These are phyloP conservation scores for Datura wrightii DNA, from an alignment of 257 asterid genomes.

Conservation along the genomic window DNA sequence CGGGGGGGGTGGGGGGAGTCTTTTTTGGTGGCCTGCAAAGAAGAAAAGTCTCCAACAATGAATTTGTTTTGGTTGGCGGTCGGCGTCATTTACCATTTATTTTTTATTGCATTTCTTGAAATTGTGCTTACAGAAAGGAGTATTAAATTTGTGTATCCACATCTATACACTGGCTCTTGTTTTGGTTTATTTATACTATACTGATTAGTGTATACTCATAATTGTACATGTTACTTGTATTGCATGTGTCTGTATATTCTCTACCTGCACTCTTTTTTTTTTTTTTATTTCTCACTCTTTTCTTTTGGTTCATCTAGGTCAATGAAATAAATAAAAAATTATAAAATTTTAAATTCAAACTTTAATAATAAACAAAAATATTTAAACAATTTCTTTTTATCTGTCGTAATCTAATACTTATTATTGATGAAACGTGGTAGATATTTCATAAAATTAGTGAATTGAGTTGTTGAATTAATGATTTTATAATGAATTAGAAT, in stretches of 20 bases:
- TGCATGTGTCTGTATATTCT: neutral
- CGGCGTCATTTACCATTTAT: constrained; percentile 60
- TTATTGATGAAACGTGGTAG: too few species aligned
- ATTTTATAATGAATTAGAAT: too few species aligned
- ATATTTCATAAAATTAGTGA: too few species aligned
- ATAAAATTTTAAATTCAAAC: too few species aligned
- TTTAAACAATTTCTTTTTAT: too few species aligned
- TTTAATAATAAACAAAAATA: too few species aligned
- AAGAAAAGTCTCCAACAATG: constrained; percentile 67
- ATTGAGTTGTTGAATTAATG: too few species aligned
- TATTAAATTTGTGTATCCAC: neutral
- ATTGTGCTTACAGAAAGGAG: neutral
- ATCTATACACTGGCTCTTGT: neutral
- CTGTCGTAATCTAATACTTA: too few species aligned
- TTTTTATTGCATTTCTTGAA: constrained; percentile 1
- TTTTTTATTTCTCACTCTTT: neutral
- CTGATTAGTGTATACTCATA: neutral
- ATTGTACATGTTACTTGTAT: neutral
- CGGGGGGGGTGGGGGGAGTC: constrained; percentile 23
- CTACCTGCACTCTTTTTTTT: neutral
- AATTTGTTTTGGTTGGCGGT: constrained; percentile 79
- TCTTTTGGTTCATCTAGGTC: neutral
- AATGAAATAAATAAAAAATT: too few species aligned
- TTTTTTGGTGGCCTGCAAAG: constrained; percentile 28
- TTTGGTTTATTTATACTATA: too few species aligned